Evolutionary conservation across 2,329 filamentous ascomycete species (phyloP).

Genomic region (Talaromyces pinophilus): DNA sequence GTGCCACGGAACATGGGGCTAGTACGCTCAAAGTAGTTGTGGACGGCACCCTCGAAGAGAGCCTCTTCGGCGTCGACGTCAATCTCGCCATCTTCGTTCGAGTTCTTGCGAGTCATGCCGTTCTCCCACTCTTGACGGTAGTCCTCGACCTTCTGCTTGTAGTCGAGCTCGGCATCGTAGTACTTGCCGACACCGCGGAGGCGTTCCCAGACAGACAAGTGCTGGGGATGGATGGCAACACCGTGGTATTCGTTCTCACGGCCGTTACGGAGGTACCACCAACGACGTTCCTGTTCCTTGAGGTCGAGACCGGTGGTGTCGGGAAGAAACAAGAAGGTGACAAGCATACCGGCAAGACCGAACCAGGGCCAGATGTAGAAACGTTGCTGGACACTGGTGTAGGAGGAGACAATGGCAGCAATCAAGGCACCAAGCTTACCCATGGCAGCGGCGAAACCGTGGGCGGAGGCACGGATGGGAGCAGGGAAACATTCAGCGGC

Average conservation of each 20-base stretch:
- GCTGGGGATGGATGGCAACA: conserved; percentile 84
- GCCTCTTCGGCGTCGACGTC: conserved; percentile 48
- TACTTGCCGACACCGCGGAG: conserved; percentile 73
- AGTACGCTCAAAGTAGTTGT: conserved; percentile 57
- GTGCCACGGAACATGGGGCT: conserved; percentile 46
- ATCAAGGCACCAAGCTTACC: conserved; percentile 87
- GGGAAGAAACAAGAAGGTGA: conserved; percentile 86
- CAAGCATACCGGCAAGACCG: conserved; percentile 78
- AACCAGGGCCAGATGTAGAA: conserved; percentile 97
- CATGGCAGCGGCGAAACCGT: conserved; percentile 89
- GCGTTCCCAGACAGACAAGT: conserved; percentile 87
- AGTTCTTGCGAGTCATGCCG: conserved; percentile 49
- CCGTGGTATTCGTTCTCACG: conserved; percentile 84
- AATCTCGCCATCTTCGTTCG: conserved; percentile 51
- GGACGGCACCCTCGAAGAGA: conserved; percentile 52
- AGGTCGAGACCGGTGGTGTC: conserved; percentile 95
- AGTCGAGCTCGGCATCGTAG: conserved; percentile 82
- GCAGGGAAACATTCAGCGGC: conserved; percentile 97
- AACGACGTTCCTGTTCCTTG: conserved; percentile 94
- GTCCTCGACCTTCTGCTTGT: conserved; percentile 79
- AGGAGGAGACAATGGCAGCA: conserved; percentile 89
- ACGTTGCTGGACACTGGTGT: conserved; percentile 80
- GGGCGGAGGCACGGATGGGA: conserved; percentile 85
- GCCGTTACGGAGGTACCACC: conserved; percentile 80
- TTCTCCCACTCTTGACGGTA: conserved; percentile 65